Base-by-base conservation (phyloP, 2,329 filamentous ascomycete species). In the Shiraia bambusicola region DNA sequence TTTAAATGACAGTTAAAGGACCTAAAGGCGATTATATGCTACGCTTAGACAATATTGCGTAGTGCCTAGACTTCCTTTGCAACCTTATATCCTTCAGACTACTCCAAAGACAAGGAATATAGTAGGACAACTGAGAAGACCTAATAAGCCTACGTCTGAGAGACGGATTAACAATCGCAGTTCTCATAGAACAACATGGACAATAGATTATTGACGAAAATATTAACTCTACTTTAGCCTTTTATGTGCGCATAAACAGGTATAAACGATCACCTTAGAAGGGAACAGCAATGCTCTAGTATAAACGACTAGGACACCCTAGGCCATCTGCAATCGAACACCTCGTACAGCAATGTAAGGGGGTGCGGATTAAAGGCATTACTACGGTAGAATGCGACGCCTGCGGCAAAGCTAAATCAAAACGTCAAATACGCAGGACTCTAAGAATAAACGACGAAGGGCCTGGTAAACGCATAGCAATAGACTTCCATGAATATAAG, bases 341-440 rank as follows among this genome's bases (percentile, higher is more conserved):
- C 19, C 33, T 35, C n/a, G 19, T 35, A n/a, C 4, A 13, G 17
- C 19, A 35, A 15, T 11, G 22, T 35, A 3, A 35, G n/a, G 33
- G 33, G 33, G 33, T 35, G 33, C n/a, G 22, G 2, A 35, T 35
- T 26, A 35, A 35, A 11, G 33, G 19, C 19, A 26, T 35, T 11
- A 35, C 33, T 8, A 35, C 33, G 27, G 22, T 35, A 7, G 2
- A 26, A 27, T 24, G 19, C 19, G n/a, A 35, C 33, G 17, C 33
- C 5, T 35, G 33, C 19, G n/a, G 33, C 2, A 26, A 14, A 26
- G 3, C 22, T 3, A 35, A 35, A 25, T n/a, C 33, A 13, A 7
- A 15, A 27, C 33, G 19, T 3, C 33, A 35, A 27, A 27, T 35
- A 11, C 12, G 33, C 17, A 3, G 19, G n/a, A n/a, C n/a, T n/a